These are phyloP conservation scores for Penicillium sp. DNA, from an alignment of 2,329 filamentous ascomycete genomes.

Conservation along the genomic window DNA sequence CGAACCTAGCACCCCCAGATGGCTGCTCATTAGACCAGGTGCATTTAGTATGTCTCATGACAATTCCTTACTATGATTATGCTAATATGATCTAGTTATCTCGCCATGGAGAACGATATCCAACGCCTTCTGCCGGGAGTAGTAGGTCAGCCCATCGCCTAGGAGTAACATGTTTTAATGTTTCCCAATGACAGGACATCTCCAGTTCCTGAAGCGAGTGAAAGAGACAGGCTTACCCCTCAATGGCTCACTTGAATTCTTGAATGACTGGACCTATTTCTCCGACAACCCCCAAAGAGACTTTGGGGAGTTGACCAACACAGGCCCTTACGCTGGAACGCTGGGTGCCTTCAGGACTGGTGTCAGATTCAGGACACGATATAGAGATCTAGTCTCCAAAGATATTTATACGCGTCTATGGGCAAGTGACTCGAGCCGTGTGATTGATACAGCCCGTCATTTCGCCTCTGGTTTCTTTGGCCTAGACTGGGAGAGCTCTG, in stretches of 20 bases:
- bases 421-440: conserved; percentile 54
- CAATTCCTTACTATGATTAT: background rate
- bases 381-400: conserved; percentile 46
- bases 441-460: conserved; percentile 56
- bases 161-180: background rate
- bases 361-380: conserved; percentile 53
- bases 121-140: conserved; percentile 49
- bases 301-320: conserved; percentile 55
- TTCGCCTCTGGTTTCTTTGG: conserved; percentile 58
- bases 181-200: conserved; percentile 38
- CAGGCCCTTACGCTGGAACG: conserved; percentile 56
- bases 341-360: conserved; percentile 55
- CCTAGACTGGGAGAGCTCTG: conserved; percentile 42
- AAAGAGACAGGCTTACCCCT: conserved; percentile 41
- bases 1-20: conserved; percentile 45
- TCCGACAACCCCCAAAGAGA: conserved; percentile 43
- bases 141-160: conserved; percentile 40
- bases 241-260: conserved; percentile 52
- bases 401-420: conserved; percentile 46
- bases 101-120: conserved; percentile 58
- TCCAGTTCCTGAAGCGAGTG: conserved; percentile 49
- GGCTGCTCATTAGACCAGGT: conserved; percentile 55
- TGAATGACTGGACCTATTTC: conserved; percentile 56
- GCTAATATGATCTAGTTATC: conserved; percentile 47
- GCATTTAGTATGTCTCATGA: conserved; percentile 50